These are phyloP conservation scores for Russula foetens DNA, from an alignment of 768 basidiomycete species.

Conservation along the genomic window DNA sequence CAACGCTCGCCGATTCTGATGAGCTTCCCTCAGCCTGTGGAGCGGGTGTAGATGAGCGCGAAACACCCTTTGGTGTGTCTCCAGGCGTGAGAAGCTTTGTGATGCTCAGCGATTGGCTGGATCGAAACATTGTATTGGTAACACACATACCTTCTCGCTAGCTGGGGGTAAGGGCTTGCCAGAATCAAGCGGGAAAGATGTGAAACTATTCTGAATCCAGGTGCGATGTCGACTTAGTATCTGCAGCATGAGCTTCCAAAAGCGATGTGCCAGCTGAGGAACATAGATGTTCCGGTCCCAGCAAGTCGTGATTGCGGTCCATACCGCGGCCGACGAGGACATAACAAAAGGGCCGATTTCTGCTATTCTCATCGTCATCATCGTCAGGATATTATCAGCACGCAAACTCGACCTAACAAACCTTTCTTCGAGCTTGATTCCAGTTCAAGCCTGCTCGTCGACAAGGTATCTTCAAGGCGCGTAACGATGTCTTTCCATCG, in stretches of 20 bases:
- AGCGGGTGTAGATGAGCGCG: constrained; percentile 48
- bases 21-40: constrained; percentile 40
- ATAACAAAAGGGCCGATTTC: constrained; percentile 39
- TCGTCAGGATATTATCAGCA: neutral
- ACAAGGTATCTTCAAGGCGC: constrained; percentile 62
- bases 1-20: constrained; percentile 47
- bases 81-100: neutral
- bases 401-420: constrained; percentile 17
- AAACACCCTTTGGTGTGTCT: constrained; percentile 17
- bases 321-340: constrained; percentile 57
- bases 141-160: constrained; percentile 28
- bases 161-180: constrained; percentile 27
- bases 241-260: constrained; percentile 91
- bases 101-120: neutral
- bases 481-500: constrained; percentile 92
- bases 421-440: constrained; percentile 31
- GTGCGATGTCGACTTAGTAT: constrained; percentile 32
- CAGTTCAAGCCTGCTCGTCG: constrained; percentile 35
- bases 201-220: constrained; percentile 44
- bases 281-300: constrained; percentile 88
- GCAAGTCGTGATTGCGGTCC: constrained; percentile 66
- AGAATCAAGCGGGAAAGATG: constrained; percentile 33
- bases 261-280: constrained; percentile 70
- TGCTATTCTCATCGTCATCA: constrained; percentile 5
- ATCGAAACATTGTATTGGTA: too few relatives aligned